A percentile compares a stretch with the other conserved stretches of the same genome.
Evolutionary conservation across 140 eudicot genomes (phyloP).

Genomic region (Erigeron philadelphicus): DNA sequence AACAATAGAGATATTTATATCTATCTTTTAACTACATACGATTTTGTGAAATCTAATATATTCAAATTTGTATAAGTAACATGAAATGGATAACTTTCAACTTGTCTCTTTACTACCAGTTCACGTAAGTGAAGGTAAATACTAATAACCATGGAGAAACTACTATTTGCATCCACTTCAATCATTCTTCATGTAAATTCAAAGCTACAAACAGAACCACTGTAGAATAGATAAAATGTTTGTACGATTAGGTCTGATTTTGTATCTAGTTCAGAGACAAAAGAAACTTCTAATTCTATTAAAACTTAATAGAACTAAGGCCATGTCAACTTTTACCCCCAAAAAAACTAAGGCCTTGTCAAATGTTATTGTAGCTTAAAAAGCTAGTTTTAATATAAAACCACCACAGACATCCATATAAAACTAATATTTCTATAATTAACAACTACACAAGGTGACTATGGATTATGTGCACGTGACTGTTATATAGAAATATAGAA

Average conservation of each 20-base stretch:
- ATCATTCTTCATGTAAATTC: slow-evolving; percentile 14
- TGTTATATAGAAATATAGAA: too few relatives aligned
- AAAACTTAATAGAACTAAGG: neutral
- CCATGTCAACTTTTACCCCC: neutral
- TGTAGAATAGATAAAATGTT: neutral
- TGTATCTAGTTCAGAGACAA: slow-evolving; percentile 2
- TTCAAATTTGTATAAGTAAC: neutral
- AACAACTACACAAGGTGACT: too few relatives aligned
- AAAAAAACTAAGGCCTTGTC: neutral
- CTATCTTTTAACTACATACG: neutral
- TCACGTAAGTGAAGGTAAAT: neutral
- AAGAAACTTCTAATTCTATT: neutral
- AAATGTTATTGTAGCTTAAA: neutral
- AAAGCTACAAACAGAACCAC: neutral
- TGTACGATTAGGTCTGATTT: neutral
- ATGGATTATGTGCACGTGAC: too few relatives aligned
- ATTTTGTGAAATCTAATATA: neutral
- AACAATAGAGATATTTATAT: slow-evolving; percentile 2
- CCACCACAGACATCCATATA: too few relatives aligned
- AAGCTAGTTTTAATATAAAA: too few relatives aligned
- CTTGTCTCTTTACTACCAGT: neutral
- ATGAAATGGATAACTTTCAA: slow-evolving; percentile 3
- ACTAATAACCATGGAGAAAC: neutral
- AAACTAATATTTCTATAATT: too few relatives aligned
- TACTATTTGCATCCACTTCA: neutral